Percentiles rank a stretch among this genome's conserved stretches.
phyloP scores from a whole-genome alignment of 1,284 basidiomycete genomes.

The Ceratobasidium sp. region DNA sequence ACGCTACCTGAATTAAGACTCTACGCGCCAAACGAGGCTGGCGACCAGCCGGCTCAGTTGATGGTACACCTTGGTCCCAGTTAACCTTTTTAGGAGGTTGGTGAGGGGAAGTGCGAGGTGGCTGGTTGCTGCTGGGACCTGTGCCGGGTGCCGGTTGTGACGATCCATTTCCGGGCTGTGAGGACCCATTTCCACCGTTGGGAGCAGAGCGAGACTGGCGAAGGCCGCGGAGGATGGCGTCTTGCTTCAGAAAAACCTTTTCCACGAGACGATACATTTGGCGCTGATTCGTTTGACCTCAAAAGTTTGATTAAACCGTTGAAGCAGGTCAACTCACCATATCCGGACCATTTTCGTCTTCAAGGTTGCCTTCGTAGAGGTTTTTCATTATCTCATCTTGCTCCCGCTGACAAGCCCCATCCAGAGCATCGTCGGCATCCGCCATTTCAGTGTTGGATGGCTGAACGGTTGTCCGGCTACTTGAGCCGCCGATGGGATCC shows the following conservation, averaged over 20 bases:
- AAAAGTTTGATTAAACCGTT: not conserved
- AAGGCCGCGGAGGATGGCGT: not conserved
- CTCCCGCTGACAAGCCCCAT: not conserved
- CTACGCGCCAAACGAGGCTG: not conserved
- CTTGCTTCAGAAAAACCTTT: not conserved
- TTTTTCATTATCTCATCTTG: not conserved
- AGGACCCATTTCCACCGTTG: not conserved
- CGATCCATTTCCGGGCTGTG: not conserved
- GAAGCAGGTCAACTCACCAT: not conserved
- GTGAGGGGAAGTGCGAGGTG: conserved; percentile 6
- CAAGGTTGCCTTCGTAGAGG: conserved; percentile 1
- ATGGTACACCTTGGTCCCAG: conserved; percentile 6
- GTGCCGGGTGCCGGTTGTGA: not conserved
- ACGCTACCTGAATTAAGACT: not conserved
- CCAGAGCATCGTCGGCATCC: not conserved
- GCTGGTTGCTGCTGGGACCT: not conserved
- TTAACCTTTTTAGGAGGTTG: not conserved
- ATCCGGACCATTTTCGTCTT: not conserved
- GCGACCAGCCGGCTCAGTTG: not conserved
- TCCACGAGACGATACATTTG: not conserved
- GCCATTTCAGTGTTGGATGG: not conserved
- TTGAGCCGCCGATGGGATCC: not conserved
- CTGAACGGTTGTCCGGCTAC: not conserved
- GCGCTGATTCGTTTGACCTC: not conserved
- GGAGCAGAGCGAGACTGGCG: not conserved